Conservation (phyloP, 768 basidiomycete species). For the Clitopilus hobsonii region DNA sequence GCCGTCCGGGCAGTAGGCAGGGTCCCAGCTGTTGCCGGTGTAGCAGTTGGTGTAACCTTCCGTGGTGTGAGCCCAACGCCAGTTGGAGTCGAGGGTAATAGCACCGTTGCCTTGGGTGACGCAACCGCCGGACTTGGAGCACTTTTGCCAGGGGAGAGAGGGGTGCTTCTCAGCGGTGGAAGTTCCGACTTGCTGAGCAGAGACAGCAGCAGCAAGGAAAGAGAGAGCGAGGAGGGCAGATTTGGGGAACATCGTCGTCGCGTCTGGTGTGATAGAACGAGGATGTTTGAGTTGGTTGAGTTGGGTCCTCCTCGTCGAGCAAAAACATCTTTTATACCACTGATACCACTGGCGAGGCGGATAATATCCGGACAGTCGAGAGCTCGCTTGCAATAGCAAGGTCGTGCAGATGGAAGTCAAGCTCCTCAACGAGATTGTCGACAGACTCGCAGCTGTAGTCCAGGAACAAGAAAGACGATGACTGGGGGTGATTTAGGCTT, state of each 20-base stretch:
- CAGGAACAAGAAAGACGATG: not conserved
- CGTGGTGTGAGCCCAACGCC: conserved; percentile 41
- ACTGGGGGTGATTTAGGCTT: not conserved
- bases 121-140: conserved; percentile 32
- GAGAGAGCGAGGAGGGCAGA: conserved; percentile 21
- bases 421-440: not conserved
- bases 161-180: conserved; percentile 40
- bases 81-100: conserved; percentile 46
- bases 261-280: not conserved
- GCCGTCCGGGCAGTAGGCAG: conserved; percentile 42
- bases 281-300: not conserved
- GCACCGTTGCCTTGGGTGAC: conserved; percentile 18
- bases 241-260: not conserved
- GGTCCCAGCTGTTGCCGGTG: conserved; percentile 50
- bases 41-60: conserved; percentile 37
- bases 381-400: not conserved
- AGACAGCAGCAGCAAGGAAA: conserved; percentile 26
- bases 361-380: not conserved
- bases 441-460: not conserved
- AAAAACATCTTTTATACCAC: not conserved
- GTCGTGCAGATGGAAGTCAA: not conserved
- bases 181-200: conserved; percentile 43
- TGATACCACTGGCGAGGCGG: not conserved
- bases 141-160: conserved; percentile 33
- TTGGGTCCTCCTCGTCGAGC: not conserved